Evolutionary conservation across 2,329 filamentous ascomycete species (phyloP).

Genomic region (Tolypocladium ophioglossoides): DNA sequence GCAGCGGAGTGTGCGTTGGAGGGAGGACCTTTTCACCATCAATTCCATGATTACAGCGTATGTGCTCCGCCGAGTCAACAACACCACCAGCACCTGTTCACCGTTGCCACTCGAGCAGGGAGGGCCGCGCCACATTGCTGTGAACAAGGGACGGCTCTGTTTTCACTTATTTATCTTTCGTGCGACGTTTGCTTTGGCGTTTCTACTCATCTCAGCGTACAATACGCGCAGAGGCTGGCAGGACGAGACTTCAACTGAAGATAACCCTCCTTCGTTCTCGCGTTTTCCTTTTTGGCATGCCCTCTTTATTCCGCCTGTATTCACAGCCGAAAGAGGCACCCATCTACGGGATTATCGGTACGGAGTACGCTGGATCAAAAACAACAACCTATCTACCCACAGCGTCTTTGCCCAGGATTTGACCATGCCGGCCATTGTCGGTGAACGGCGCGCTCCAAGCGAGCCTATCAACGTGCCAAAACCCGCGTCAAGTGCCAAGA

Average conservation of each 20-base stretch:
- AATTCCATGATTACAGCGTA: neutral
- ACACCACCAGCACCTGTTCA: neutral
- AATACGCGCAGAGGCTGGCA: neutral
- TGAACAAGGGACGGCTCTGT: neutral
- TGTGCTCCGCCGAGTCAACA: neutral
- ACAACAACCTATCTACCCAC: too few species aligned
- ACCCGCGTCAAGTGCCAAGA: too few species aligned
- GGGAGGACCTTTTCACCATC: neutral
- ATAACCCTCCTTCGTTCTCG: neutral
- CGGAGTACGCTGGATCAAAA: neutral
- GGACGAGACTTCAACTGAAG: neutral
- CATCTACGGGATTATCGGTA: neutral
- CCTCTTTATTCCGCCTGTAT: neutral
- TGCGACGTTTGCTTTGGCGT: neutral
- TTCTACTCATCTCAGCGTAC: neutral
- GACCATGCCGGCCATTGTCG: neutral
- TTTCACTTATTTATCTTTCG: too few species aligned
- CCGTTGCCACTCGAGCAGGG: neutral
- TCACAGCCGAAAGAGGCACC: neutral
- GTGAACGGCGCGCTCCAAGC: neutral
- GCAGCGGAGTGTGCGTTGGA: neutral
- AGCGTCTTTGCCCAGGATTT: neutral
- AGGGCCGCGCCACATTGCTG: neutral
- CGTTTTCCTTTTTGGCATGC: neutral
- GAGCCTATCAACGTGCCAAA: neutral